A percentile compares a stretch with the other conserved stretches of the same genome.
Conservation (phyloP, 192 early-diverging fungal genomes). For the Nowakowskiella sp. region DNA sequence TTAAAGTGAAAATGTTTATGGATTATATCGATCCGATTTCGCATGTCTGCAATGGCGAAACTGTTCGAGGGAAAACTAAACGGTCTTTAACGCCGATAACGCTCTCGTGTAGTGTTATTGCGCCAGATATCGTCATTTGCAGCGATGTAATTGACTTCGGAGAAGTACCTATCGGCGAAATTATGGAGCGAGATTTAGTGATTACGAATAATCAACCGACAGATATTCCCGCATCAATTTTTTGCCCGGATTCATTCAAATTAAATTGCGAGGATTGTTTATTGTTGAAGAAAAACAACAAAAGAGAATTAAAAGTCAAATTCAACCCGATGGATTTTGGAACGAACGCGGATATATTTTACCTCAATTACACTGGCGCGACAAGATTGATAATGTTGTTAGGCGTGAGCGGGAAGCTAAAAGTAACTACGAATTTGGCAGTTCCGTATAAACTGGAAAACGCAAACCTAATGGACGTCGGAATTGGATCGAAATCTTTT, state of each 20-base stretch:
- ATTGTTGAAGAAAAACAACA: constrained; percentile 6
- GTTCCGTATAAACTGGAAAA: too few species aligned
- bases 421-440: too few species aligned
- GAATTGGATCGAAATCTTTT: too few species aligned
- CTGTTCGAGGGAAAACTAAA: constrained; percentile 22
- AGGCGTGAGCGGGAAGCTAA: too few species aligned
- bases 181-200: constrained; percentile 2
- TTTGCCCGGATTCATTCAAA: constrained; percentile 21
- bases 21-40: constrained; percentile 39
- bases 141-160: constrained; percentile 36
- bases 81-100: constrained; percentile 15
- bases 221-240: constrained; percentile 7
- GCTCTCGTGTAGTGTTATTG: constrained; percentile 29
- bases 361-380: too few species aligned
- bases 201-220: constrained; percentile 31
- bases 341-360: too few species aligned
- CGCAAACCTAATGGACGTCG: too few species aligned
- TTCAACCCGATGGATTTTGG: too few species aligned
- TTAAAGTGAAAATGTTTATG: constrained; percentile 28
- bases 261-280: not conserved
- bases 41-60: constrained; percentile 28
- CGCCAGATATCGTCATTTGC: constrained; percentile 18
- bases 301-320: too few species aligned
- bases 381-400: too few species aligned
- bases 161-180: constrained; percentile 26